phyloP scores from a whole-genome alignment of 2,329 filamentous ascomycete genomes.

The Xylaria multiplex region DNA sequence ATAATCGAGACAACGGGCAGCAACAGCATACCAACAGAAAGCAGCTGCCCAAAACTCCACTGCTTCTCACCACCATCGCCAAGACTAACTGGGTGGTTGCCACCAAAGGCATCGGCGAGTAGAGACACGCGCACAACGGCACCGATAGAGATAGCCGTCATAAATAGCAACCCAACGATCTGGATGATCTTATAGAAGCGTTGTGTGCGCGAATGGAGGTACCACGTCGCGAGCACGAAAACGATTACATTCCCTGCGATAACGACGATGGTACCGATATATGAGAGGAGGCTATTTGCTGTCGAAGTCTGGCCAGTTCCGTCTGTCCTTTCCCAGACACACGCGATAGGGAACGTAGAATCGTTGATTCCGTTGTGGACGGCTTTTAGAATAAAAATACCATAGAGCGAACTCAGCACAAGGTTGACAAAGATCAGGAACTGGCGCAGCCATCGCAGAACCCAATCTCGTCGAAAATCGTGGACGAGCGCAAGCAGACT shows the following conservation, averaged over 20 bases:
- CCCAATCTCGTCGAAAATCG: conserved; percentile 74
- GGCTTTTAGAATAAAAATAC: conserved; percentile 65
- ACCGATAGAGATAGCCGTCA: conserved; percentile 66
- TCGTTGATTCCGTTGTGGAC: conserved; percentile 62
- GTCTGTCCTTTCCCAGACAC: conserved; percentile 63
- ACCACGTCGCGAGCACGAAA: conserved; percentile 71
- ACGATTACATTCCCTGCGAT: conserved; percentile 68
- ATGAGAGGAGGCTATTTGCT: conserved; percentile 58
- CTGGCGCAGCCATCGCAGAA: conserved; percentile 72
- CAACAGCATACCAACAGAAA: conserved; percentile 68
- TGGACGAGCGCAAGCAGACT: conserved; percentile 72
- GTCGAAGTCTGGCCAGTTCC: conserved; percentile 48
- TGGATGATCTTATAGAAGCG: conserved; percentile 66
- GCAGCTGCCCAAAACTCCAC: conserved; percentile 72
- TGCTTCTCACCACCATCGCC: conserved; percentile 63
- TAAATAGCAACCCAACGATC: conserved; percentile 63
- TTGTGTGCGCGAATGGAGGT: conserved; percentile 66
- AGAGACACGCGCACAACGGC: conserved; percentile 67
- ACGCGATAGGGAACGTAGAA: conserved; percentile 67
- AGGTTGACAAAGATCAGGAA: conserved; percentile 74
- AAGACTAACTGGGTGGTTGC: conserved; percentile 58
- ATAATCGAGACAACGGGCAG: conserved; percentile 68
- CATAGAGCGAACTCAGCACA: conserved; percentile 64
- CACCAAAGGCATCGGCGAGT: conserved; percentile 69
- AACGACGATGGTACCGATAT: conserved; percentile 69